Evolutionary conservation across 768 basidiomycete genomes (phyloP), one percentile per base, ranked within the genome.

Genomic region (Tricholoma matsutake): DNA sequence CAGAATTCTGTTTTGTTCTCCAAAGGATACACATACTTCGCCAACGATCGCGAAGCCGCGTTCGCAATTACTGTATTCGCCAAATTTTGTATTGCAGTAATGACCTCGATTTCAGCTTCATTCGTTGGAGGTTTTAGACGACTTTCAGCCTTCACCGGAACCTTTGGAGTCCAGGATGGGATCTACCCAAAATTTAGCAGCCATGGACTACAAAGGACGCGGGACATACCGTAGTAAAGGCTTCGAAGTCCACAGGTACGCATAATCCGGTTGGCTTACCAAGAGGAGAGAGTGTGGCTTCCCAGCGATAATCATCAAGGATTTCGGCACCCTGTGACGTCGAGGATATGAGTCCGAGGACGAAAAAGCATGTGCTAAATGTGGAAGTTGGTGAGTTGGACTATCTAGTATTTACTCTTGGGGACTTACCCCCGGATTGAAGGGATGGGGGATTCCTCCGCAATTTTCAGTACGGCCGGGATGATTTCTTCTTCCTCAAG

Each of bases 61-160:
- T 96, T 96, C 0, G 96, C 95, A 60, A 98, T 91, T 55, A 98
- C 95, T 18, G 95, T 93, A 70, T 99, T 99, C 29, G 91, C 88
- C 43, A 99, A 79, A 71, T 98, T 98, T 67, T 94, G 90, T 54
- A 99, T 92, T 4, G 93, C 92, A 4, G 89, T 88, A 66, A 96
- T 82, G 29, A 93, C 88, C 66, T 96, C 93, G 4, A 86, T 80
- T 67, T 98, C 96, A 37, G 83, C 76, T 62, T 87, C 85, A 6
- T 84, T 78, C 0, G 83, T 81, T 8, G 91, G 86, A 4, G 89
- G 85, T 60, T 86, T 76, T 29, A 96, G 73, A 2, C 83, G 85
- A 60, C 65, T 75, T 60, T 73, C 82, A 60, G 54, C 75, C 67
- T 67, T 74, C 49, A 78, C 75, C 4, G 75, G 69, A n/a, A 68